Base-by-base conservation (phyloP, 2,329 filamentous ascomycete genomes). In the Pseudopyricularia cyperi region DNA sequence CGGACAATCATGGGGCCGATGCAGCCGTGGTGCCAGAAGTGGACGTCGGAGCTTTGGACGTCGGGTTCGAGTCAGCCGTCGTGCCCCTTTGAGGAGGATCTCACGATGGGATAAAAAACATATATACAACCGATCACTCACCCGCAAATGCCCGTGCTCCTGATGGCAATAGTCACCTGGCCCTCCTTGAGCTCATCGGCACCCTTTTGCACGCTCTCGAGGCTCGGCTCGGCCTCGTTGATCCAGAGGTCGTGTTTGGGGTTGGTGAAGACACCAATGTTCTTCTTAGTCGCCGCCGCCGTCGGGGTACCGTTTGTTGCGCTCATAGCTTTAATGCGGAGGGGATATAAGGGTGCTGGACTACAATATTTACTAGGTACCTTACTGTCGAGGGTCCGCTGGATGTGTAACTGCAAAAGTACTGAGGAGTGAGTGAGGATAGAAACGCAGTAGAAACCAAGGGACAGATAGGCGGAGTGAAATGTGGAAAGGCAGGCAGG, bases 181-280 rank as follows among this genome's bases (percentile, higher is more conserved):
- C 90, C 91, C 24, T 79, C 76, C 69, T 86, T 83, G 61, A 96
- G 72, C 49, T 75, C 76, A 51, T 82, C 71, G 47, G 80, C 85
- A 32, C 78, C 77, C 57, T 76, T 77, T 60, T 82, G 73, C 53
- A 94, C 83, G 56, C 82, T 82, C 65, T 94, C 86, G 26, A 88
- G 70, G 46, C 79, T 83, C 4, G 91, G 91, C 59, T 80, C 75
- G 12, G 90, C 82, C 57, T 88, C 82, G 53, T 77, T 85, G 55
- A 96, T 80, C 88, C 90, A 97, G 51, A 97, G 75, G 55, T 95
- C 87, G 66, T 97, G 91, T 54, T 81, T 79, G 17, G 91, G 89
- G 71, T 97, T 95, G 51, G 91, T 97, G 76, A 86, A 97, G 58
- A 97, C 89, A 60, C 89, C 91, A 65, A 97, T 94, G 71, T 97